These are phyloP conservation scores for Hemerocallis citrina DNA, from an alignment of 106 monocot genomes.

Conservation along the genomic window DNA sequence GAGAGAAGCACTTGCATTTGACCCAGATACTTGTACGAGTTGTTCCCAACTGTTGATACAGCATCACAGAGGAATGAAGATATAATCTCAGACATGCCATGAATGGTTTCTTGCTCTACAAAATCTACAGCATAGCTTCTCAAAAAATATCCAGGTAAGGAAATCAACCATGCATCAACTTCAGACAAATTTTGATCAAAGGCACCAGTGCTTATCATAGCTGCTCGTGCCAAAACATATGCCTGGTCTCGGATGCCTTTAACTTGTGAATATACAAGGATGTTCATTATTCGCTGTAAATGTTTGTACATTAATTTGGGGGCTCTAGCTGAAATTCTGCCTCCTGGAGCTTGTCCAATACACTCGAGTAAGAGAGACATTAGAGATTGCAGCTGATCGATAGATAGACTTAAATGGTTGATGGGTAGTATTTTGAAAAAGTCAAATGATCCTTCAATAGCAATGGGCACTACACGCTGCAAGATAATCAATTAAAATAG, in stretches of 20 bases:
- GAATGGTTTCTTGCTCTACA: slow-evolving; percentile 7
- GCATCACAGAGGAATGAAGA: slow-evolving; percentile 86
- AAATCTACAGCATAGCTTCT: slow-evolving; percentile 9
- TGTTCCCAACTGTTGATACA: slow-evolving; percentile 86
- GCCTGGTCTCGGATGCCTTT: slow-evolving; percentile 37
- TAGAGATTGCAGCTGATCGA: slow-evolving; percentile 46
- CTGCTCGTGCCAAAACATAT: slow-evolving; percentile 54
- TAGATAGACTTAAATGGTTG: slow-evolving; percentile 52
- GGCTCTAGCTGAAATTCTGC: slow-evolving; percentile 12
- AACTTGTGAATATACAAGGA: slow-evolving; percentile 43
- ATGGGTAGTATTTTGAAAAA: slow-evolving; percentile 75
- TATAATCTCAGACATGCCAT: slow-evolving; percentile 29
- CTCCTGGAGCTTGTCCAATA: slow-evolving; percentile 24
- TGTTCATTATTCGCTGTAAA: slow-evolving; percentile 52
- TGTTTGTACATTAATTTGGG: slow-evolving; percentile 77
- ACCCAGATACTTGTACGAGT: slow-evolving; percentile 63
- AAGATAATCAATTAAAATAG: slow-evolving; percentile 12
- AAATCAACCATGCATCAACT: slow-evolving; percentile 83
- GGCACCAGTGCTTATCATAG: slow-evolving; percentile 89
- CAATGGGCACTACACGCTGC: slow-evolving; percentile 60
- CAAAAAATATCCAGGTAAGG: slow-evolving; percentile 48
- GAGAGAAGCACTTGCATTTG: slow-evolving; percentile 46
- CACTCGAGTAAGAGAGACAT: slow-evolving; percentile 72
- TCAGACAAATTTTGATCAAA: slow-evolving; percentile 75
- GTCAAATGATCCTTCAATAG: slow-evolving; percentile 79